Evolutionary conservation across 1,284 basidiomycete genomes (phyloP), one percentile per base, ranked within the genome.

Genomic region (Pholiota adiposa): DNA sequence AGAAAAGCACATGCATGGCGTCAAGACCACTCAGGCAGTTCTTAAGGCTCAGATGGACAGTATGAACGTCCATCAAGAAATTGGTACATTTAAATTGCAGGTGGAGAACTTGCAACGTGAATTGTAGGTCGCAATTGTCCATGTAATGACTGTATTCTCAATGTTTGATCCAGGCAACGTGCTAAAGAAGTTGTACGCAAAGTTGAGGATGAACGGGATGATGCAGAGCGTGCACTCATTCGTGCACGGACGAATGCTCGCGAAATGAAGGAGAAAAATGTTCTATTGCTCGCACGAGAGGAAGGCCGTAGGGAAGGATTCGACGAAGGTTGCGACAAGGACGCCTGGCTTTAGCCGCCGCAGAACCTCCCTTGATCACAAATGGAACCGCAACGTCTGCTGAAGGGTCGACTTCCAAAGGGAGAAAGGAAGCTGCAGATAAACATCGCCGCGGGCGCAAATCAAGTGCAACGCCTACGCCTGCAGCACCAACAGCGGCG

Each of bases 261-360:
- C 7, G 66, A 70, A 44, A 62, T 77, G 27, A 73, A 74, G 23
- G 72, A 73, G 31, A 68, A 76, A 56, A 70, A 71, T 12, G 58
- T 70, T 16, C 51, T 74, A 16, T 54, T 70, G 0, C 52, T 71
- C 2, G 76, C 76, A 0, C 69, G 70, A n/a, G 75, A 75, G 61
- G 69, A 77, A 58, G 76, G 75, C 21, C 67, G 73, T 8, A 67
- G 63, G 52, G 62, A 72, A 53, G 76, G 76, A 2, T 77, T 71
- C 58, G 66, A 73, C 14, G 68, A 73, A 59, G 75, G 0, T 61
- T 75, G 38, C 65, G 63, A 14, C 74, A 74, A 29, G 75, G 73
- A 8, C 64, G 70, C 31, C 58, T 64, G 23, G 59, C 62, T n/a
- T 54, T 65, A n/a, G 63, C 55, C 25, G 25, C 58, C 27, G 41